These are phyloP conservation scores for Cercospora sp. DNA, from an alignment of 2,329 filamentous ascomycete genomes.

Conservation along the genomic window DNA sequence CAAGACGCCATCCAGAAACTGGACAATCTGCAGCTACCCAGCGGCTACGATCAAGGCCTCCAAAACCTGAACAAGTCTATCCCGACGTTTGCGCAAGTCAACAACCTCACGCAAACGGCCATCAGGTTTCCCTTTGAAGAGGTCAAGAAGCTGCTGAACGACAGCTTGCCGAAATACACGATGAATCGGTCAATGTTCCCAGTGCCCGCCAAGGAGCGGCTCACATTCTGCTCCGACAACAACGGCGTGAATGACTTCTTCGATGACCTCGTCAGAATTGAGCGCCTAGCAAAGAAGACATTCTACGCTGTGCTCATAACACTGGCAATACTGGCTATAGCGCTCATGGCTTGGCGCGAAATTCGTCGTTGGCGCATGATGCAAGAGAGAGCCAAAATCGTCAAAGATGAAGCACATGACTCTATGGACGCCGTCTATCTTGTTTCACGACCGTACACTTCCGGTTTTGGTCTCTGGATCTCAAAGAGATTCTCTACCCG, in stretches of 20 bases:
- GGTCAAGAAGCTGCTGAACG: slow-evolving; percentile 71
- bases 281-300: slow-evolving; percentile 67
- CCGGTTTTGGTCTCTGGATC: slow-evolving; percentile 68
- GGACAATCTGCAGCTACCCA: slow-evolving; percentile 67
- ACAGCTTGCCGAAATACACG: slow-evolving; percentile 68
- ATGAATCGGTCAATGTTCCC: slow-evolving; percentile 80
- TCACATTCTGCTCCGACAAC: slow-evolving; percentile 88
- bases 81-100: slow-evolving; percentile 59
- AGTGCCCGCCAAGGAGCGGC: slow-evolving; percentile 74
- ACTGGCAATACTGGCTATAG: slow-evolving; percentile 69
- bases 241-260: slow-evolving; percentile 84
- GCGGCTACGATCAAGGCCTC: slow-evolving; percentile 67
- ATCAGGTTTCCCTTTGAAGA: slow-evolving; percentile 79
- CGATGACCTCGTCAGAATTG: slow-evolving; percentile 64
- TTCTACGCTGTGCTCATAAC: slow-evolving; percentile 75
- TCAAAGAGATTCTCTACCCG: slow-evolving; percentile 64
- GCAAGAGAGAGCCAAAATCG: slow-evolving; percentile 66
- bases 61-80: slow-evolving; percentile 39
- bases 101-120: slow-evolving; percentile 74
- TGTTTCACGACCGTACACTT: slow-evolving; percentile 75
- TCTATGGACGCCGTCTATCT: slow-evolving; percentile 88
- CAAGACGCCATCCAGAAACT: slow-evolving; percentile 64
- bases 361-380: slow-evolving; percentile 73
- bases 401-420: slow-evolving; percentile 68
- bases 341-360: slow-evolving; percentile 79